Conservation (phyloP, 1,284 basidiomycete species). For the Tilletiaria anomala region DNA sequence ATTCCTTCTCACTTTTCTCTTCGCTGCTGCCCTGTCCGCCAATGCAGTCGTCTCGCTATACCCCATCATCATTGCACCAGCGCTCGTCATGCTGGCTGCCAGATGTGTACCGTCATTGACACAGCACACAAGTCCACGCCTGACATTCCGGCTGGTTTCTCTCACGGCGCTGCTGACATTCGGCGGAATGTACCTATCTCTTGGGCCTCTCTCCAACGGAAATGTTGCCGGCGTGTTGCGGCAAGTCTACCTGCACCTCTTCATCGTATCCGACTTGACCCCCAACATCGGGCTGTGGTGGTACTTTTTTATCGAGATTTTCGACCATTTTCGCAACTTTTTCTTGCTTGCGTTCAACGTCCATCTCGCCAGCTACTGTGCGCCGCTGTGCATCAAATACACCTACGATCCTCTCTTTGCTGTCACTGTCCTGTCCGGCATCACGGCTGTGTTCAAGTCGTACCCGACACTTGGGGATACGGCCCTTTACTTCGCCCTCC, state of each 20-base stretch:
- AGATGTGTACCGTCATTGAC: too few species aligned
- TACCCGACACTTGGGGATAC: constrained; percentile 83
- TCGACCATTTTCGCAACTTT: constrained; percentile 89
- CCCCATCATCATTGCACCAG: background rate
- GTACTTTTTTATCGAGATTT: constrained; percentile 99
- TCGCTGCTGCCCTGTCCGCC: background rate
- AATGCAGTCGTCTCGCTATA: background rate
- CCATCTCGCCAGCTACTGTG: constrained; percentile 69
- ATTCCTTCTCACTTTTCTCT: background rate
- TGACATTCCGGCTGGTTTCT: background rate
- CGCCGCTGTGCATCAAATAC: constrained; percentile 75
- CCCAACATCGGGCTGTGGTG: constrained; percentile 92
- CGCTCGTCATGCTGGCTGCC: background rate
- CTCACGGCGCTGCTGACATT: background rate
- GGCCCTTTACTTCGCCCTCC: constrained; percentile 66
- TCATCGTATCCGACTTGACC: constrained; percentile 46
- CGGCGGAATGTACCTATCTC: background rate
- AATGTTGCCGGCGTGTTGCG: background rate
- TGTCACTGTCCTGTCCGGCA: constrained; percentile 58
- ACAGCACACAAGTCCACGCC: too few species aligned
- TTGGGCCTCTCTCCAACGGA: background rate
- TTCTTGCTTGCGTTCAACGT: constrained; percentile 89
- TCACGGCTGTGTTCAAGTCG: constrained; percentile 72
- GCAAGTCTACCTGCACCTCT: background rate
- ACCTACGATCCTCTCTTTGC: constrained; percentile 74